Conservation (phyloP, 2,329 filamentous ascomycete genomes). For the Epichloe brachyelytri region DNA sequence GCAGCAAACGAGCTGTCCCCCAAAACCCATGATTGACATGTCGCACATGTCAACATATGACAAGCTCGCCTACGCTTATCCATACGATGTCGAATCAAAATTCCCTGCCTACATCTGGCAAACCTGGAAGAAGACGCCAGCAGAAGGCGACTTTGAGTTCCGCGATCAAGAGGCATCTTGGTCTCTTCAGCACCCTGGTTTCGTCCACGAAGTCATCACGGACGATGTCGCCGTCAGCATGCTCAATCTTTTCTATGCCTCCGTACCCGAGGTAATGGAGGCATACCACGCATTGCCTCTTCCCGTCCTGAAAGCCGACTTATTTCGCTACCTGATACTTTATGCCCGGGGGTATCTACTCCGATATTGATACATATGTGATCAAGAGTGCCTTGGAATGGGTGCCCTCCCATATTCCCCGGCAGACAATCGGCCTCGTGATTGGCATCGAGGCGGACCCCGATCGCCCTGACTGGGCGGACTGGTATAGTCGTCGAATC, state of each 20-base stretch:
- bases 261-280: conserved; percentile 65
- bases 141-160: conserved; percentile 65
- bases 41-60: conserved; percentile 58
- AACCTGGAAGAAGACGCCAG: conserved; percentile 86
- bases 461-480: conserved; percentile 78
- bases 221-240: conserved; percentile 74
- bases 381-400: conserved; percentile 75
- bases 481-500: conserved; percentile 93
- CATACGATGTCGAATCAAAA: conserved; percentile 76
- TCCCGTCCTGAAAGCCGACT: conserved; percentile 66
- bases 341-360: conserved; percentile 58
- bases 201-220: conserved; percentile 95
- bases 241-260: conserved; percentile 74
- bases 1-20: conserved; percentile 1
- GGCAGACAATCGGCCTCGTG: conserved; percentile 69
- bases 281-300: conserved; percentile 63
- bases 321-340: conserved; percentile 62
- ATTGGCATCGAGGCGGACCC: conserved; percentile 95
- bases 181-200: conserved; percentile 75
- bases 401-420: conserved; percentile 68
- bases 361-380: conserved; percentile 82
- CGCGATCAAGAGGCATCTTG: conserved; percentile 80
- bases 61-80: conserved; percentile 87
- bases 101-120: conserved; percentile 99
- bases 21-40: conserved; percentile 53